phyloP scores from a whole-genome alignment of 495 filamentous ascomycete species.

The Evansstolkia leycettana region DNA sequence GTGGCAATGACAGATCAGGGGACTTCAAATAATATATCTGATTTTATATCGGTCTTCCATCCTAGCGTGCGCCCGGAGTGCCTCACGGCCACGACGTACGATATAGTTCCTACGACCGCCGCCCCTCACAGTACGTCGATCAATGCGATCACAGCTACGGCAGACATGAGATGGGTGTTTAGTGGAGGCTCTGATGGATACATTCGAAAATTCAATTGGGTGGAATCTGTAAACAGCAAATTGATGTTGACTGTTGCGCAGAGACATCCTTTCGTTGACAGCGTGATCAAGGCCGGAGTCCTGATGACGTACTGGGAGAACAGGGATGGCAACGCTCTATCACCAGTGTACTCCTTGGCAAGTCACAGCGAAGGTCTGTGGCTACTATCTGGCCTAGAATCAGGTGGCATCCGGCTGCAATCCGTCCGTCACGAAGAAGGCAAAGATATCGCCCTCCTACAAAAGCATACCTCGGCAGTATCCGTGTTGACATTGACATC shows the following conservation, averaged over 20 bases:
- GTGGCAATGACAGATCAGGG: conserved; percentile 21
- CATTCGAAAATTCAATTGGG: conserved; percentile 90
- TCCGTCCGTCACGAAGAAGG: conserved; percentile 94
- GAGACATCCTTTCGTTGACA: conserved; percentile 93
- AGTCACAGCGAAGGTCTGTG: conserved; percentile 82
- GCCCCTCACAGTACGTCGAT: conserved; percentile 93
- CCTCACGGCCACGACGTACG: conserved; percentile 73
- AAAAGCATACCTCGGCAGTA: conserved; percentile 82
- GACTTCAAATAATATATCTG: conserved; percentile 16
- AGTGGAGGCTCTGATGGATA: conserved; percentile 90
- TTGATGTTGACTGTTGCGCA: conserved; percentile 90
- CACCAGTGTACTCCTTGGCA: conserved; percentile 88
- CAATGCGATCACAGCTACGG: conserved; percentile 83
- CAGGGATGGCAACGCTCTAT: conserved; percentile 45
- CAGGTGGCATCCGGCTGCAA: conserved; percentile 84
- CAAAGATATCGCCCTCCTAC: conserved; percentile 67
- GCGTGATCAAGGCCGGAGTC: conserved; percentile 85
- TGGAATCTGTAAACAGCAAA: conserved; percentile 89
- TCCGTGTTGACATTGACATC: conserved; percentile 71
- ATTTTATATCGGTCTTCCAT: conserved; percentile 31
- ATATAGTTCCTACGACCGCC: conserved; percentile 93
- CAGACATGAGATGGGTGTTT: conserved; percentile 92
- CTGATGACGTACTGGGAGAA: conserved; percentile 97
- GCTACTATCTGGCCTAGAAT: conserved; percentile 82
- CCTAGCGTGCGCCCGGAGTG: conserved; percentile 69